Conservation (phyloP, 768 basidiomycete species). For the Xerocomus brunneocitrinus region DNA sequence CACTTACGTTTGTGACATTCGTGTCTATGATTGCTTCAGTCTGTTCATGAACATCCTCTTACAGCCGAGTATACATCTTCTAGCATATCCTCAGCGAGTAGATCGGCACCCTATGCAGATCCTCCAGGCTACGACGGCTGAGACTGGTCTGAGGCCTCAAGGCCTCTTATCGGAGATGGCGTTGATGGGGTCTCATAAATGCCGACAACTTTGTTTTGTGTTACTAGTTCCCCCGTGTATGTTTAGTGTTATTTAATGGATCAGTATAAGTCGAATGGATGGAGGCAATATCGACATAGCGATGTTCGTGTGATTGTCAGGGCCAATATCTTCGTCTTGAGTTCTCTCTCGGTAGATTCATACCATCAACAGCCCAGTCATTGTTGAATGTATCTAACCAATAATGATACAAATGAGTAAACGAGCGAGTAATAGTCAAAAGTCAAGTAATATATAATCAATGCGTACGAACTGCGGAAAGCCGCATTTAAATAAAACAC, state of each 20-base stretch:
- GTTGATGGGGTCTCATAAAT: neutral
- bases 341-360: too few species aligned
- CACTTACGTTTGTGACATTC: slow-evolving; percentile 25
- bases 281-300: too few species aligned
- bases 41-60: neutral
- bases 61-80: slow-evolving; percentile 30
- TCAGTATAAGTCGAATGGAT: neutral
- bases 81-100: slow-evolving; percentile 13
- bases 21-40: neutral
- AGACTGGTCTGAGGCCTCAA: neutral
- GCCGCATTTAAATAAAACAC: neutral
- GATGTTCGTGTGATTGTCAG: neutral
- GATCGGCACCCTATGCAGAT: slow-evolving; percentile 19
- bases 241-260: neutral
- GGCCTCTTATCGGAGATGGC: neutral
- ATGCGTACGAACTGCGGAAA: neutral
- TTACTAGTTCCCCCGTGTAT: neutral
- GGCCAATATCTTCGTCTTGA: too few species aligned
- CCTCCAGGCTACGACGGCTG: slow-evolving; percentile 29
- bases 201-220: neutral
- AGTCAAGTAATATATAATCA: slow-evolving; percentile 6
- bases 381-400: neutral
- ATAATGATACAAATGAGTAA: slow-evolving; percentile 17
- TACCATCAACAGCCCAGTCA: neutral
- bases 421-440: slow-evolving; percentile 2